A percentile compares a stretch with the other conserved stretches of the same genome.
These are phyloP conservation scores for Pseudozyma sp. DNA, from an alignment of 1,284 basidiomycete genomes.

Conservation along the genomic window DNA sequence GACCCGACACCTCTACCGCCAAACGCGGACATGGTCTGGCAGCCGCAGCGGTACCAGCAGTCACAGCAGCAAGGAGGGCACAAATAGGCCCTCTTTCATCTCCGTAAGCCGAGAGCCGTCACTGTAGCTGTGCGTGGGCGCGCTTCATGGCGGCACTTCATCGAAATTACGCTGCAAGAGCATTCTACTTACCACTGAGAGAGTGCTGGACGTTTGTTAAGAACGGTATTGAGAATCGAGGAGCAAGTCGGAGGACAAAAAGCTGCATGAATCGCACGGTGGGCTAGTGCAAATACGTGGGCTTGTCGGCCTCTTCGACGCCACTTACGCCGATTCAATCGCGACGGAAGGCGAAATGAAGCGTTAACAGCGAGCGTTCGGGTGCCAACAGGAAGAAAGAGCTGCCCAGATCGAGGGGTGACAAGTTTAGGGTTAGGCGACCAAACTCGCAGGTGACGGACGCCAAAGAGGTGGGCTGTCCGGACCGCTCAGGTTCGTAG, in stretches of 20 bases:
- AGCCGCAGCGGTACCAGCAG: neutral
- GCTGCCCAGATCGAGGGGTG: slow-evolving; percentile 1
- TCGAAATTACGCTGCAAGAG: slow-evolving; percentile 2
- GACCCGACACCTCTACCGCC: too few species aligned
- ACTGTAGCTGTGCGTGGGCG: slow-evolving; percentile 5
- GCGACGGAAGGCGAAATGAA: slow-evolving; percentile 18
- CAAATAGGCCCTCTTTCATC: slow-evolving; percentile 36
- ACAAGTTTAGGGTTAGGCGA: slow-evolving; percentile 16
- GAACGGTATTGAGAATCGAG: neutral
- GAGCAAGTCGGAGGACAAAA: neutral
- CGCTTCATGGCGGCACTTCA: slow-evolving; percentile 4
- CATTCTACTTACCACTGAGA: slow-evolving; percentile 8
- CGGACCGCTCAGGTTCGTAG: slow-evolving; percentile 5
- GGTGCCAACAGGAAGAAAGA: neutral
- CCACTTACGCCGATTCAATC: slow-evolving; percentile 3
- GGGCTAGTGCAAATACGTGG: slow-evolving; percentile 13
- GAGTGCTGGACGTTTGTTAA: neutral
- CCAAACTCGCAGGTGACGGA: slow-evolving; percentile 6
- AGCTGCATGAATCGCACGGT: slow-evolving; percentile 15
- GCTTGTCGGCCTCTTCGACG: slow-evolving; percentile 1
- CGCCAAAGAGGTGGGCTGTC: slow-evolving; percentile 12
- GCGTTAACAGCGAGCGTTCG: slow-evolving; percentile 1
- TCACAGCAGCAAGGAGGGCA: slow-evolving; percentile 11
- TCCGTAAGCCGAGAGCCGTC: slow-evolving; percentile 7
- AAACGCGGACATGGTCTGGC: neutral